Evolutionary conservation across 2,329 filamentous ascomycete species (phyloP), one percentile per base, ranked within the genome.

Genomic region (Hyphodiscus sp.): DNA sequence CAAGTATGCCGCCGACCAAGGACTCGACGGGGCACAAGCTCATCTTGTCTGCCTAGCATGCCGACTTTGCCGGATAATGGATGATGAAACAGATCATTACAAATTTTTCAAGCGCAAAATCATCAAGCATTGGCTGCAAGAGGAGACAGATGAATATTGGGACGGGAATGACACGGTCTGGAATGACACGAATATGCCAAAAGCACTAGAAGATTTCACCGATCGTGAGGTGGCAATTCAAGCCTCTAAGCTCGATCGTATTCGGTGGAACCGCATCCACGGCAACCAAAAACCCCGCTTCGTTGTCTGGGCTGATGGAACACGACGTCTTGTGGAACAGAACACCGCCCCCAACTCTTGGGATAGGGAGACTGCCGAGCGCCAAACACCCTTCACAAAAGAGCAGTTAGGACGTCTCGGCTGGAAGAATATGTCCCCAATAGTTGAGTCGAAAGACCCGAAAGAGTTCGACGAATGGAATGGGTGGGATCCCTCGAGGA

Each of bases 71-170:
- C 2, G 43, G 1, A n/a, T 45, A 9, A 51, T 65, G 3, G 29
- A 56, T 0, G 23, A 9, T 15, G 65, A 67, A 50, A 30, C 18
- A 1, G 65, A 67, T 23, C 65, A 67, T 18, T 64, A 58, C 45
- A 67, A 67, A 47, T 0, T 2, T 0, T 1, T 44, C 0, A 67
- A 66, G 33, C 56, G 60, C 6, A 20, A 19, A 7, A 54, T 65
- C 5, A 59, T 65, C 19, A 33, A 52, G 5, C 9, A 38, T 2
- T 65, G 62, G 63, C 51, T 62, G 0, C n/a, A 50, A 23, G 46
- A 50, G 2, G 47, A 13, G 16, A 13, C 33, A 38, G 33, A 38
- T 4, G 33, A 38, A 2, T 4, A 38, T 13, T 10, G 2, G 33
- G 16, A n/a, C 13, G 33, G 11, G 1, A 23, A 20, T 1, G 46